Conservation (phyloP, 1,284 basidiomycete species). For the Sanguinoderma infundibulare region DNA sequence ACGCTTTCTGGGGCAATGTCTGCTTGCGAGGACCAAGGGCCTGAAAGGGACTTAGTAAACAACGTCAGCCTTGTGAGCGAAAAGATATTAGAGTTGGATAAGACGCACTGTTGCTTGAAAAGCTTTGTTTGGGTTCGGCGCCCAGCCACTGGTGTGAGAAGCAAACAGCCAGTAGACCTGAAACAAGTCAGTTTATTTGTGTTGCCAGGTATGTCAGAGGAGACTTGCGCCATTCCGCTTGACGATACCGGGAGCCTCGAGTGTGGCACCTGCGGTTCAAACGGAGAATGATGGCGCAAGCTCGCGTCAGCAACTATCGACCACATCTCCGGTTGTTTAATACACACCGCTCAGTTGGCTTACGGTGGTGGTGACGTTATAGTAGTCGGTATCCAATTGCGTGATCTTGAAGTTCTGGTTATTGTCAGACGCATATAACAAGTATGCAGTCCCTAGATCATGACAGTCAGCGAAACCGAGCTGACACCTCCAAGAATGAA, state of each 20-base stretch:
- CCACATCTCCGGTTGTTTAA: not conserved
- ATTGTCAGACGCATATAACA: constrained; percentile 69
- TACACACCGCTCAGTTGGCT: constrained; percentile 49
- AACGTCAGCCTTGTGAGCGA: not conserved
- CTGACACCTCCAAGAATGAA: not conserved
- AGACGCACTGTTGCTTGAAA: constrained; percentile 52
- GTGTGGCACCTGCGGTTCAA: constrained; percentile 47
- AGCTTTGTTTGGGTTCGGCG: constrained; percentile 65
- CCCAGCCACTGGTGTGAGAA: constrained; percentile 65
- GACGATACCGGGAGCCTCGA: constrained; percentile 66
- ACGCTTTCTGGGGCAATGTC: constrained; percentile 57
- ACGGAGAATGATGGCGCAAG: not conserved
- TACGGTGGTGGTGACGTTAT: constrained; percentile 55
- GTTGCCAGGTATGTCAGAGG: not conserved
- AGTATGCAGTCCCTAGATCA: constrained; percentile 45
- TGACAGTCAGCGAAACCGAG: constrained; percentile 28
- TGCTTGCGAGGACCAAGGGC: constrained; percentile 59
- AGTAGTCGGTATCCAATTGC: constrained; percentile 57
- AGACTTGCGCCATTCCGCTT: constrained; percentile 55
- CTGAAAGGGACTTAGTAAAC: constrained; percentile 50
- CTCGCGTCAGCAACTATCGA: not conserved
- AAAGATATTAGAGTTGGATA: not conserved
- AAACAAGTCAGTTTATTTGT: not conserved
- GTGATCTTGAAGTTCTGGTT: constrained; percentile 75
- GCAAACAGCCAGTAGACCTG: constrained; percentile 64